Evolutionary conservation across 2,329 filamentous ascomycete genomes (phyloP), one percentile per base, ranked within the genome.

Genomic region (Beauveria australis): DNA sequence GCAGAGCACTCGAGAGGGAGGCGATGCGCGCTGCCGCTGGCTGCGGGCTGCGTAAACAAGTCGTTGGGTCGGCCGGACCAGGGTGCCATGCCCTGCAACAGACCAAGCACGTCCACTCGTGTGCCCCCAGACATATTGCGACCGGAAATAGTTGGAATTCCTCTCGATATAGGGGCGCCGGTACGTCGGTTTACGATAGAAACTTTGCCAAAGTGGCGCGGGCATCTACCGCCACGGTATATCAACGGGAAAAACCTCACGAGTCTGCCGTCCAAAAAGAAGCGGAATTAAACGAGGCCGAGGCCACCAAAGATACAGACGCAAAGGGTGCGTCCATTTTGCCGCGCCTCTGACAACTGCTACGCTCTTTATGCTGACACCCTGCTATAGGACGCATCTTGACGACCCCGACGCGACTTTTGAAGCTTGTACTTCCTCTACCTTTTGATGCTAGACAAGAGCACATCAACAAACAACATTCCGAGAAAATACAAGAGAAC

Each of bases 391-490:
- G 90, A 22, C 91, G 91, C 70, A 81, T 95, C 2, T 75, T 93
- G 30, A 92, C 89, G 0, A 95, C 91, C 0, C 90, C 90, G 0
- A 91, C 88, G 0, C 82, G 89, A 2, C 83, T 93, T 61, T 81
- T 95, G 54, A 94, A 94, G 72, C 79, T 95, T 16, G 87, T 94
- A 18, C 78, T 95, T 0, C 91, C 91, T 0, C 79, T 95, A 28
- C 79, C 79, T 0, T 74, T 79, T 58, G 70, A 74, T 19, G 71
- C 73, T 28, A 69, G 74, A 5, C 74, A 75, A 64, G 70, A 73
- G 33, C 66, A 71, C 12, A 72, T 79, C 61, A 76, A 79, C 30
- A 73, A 76, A 56, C 72, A 77, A 14, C 71, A 76, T 12, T 68
- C 77, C 1, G 67, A 70, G 12, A 65, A 66, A 0, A 71, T 72